A percentile compares a stretch with the other conserved stretches of the same genome.
These are phyloP conservation scores for Ormosia emarginata DNA, from an alignment of 306 rosid species.

Conservation along the genomic window DNA sequence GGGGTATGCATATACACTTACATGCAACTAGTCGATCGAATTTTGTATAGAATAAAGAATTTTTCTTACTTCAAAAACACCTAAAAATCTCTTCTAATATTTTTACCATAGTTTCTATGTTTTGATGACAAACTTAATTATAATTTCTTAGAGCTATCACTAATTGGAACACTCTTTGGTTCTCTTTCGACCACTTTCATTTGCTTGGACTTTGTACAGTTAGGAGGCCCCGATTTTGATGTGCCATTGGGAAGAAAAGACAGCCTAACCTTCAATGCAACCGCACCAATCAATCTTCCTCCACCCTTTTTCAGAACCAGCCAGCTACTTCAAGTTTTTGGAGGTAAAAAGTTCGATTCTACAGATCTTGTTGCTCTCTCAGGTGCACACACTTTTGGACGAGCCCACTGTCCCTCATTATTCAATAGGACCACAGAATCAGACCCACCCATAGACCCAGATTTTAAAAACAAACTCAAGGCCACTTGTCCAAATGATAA, in stretches of 20 bases:
- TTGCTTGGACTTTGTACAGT: conserved; percentile 1
- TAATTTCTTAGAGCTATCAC: too few species aligned
- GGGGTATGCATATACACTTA: too few species aligned
- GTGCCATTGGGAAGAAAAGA: conserved; percentile 69
- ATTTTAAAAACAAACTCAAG: conserved; percentile 4
- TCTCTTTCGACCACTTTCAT: background rate
- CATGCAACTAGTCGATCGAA: too few species aligned
- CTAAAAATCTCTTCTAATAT: too few species aligned
- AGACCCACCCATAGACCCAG: conserved; percentile 31
- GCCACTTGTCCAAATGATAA: background rate
- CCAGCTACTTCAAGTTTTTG: background rate
- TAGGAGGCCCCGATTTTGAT: conserved; percentile 54
- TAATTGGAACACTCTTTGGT: background rate
- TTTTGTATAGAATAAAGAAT: too few species aligned
- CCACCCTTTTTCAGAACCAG: conserved; percentile 21
- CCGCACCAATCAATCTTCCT: conserved; percentile 30
- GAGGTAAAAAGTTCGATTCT: conserved; percentile 14
- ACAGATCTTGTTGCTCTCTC: conserved; percentile 59
- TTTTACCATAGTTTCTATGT: too few species aligned
- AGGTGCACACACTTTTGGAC: conserved; percentile 57
- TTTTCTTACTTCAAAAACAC: too few species aligned
- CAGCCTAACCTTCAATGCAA: conserved; percentile 16
- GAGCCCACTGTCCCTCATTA: conserved; percentile 38
- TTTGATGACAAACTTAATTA: too few species aligned
- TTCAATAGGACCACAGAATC: conserved; percentile 18